Percentiles rank a stretch among this genome's conserved stretches.
Conservation (phyloP, 495 filamentous ascomycete species). For the Arthonia radiata region DNA sequence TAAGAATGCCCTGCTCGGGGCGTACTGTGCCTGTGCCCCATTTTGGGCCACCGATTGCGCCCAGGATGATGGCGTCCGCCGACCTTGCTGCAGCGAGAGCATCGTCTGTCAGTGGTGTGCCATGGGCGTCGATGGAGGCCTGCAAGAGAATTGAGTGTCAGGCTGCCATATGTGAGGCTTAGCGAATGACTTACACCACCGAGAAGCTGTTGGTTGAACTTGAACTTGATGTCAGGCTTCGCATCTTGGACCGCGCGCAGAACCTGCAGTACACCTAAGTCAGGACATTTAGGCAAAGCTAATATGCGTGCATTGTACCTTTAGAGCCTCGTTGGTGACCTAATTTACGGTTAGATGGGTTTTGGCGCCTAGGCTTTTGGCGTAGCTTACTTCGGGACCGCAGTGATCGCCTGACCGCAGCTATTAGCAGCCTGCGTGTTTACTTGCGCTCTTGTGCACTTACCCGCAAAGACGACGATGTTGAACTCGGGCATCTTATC, state of each 20-base stretch:
- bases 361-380: background rate
- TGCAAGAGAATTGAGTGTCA: constrained; percentile 10
- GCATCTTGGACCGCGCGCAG: constrained; percentile 50
- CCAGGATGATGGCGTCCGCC: constrained; percentile 79
- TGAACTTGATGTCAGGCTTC: constrained; percentile 48
- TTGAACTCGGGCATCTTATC: background rate
- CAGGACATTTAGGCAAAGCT: background rate
- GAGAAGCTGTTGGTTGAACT: constrained; percentile 76
- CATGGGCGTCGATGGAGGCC: constrained; percentile 73
- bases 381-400: constrained; percentile 62
- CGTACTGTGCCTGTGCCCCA: constrained; percentile 81
- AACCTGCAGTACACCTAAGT: constrained; percentile 20
- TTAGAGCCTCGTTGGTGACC: constrained; percentile 53
- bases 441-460: background rate
- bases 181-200: constrained; percentile 49
- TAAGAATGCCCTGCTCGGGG: constrained; percentile 84
- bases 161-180: background rate
- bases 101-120: constrained; percentile 54
- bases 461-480: background rate
- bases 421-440: background rate
- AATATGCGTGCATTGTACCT: constrained; percentile 27
- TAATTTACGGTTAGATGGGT: constrained; percentile 3
- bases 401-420: constrained; percentile 54
- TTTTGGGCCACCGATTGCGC: constrained; percentile 92
- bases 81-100: constrained; percentile 68